A percentile compares a stretch with the other conserved stretches of the same genome.
phyloP scores from a whole-genome alignment of 495 filamentous ascomycete species.

The Apiosordaria backusii region DNA sequence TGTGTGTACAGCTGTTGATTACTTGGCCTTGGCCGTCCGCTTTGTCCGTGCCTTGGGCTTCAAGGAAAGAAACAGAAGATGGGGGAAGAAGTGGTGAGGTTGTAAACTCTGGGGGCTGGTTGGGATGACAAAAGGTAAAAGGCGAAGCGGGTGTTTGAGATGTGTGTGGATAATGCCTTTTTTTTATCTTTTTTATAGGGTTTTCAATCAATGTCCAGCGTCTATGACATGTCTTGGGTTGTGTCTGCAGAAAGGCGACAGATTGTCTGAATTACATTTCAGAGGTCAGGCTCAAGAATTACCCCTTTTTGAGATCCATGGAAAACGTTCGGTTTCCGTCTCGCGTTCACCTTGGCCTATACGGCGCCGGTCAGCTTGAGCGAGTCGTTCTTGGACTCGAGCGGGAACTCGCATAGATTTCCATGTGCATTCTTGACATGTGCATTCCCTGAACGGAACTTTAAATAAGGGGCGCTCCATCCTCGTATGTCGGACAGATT shows the following conservation, averaged over 20 bases:
- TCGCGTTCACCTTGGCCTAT: too few relatives aligned
- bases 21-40: too few relatives aligned
- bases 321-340: background rate
- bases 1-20: too few relatives aligned
- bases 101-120: background rate
- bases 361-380: background rate
- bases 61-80: too few relatives aligned
- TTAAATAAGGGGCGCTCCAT: background rate
- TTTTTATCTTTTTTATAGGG: background rate
- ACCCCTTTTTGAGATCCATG: background rate
- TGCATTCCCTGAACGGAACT: background rate
- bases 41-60: too few relatives aligned
- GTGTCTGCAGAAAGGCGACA: background rate
- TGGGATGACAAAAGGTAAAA: background rate
- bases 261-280: too few relatives aligned
- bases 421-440: background rate
- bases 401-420: background rate
- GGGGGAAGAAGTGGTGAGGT: too few relatives aligned
- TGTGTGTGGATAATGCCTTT: background rate
- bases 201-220: background rate
- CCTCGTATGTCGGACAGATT: background rate
- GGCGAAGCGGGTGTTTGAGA: background rate
- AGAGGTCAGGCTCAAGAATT: too few relatives aligned
- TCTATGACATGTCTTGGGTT: background rate
- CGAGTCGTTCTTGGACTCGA: background rate